Evolutionary conservation across 148 eudicot species (phyloP).

Genomic region (Bassia scoparia): DNA sequence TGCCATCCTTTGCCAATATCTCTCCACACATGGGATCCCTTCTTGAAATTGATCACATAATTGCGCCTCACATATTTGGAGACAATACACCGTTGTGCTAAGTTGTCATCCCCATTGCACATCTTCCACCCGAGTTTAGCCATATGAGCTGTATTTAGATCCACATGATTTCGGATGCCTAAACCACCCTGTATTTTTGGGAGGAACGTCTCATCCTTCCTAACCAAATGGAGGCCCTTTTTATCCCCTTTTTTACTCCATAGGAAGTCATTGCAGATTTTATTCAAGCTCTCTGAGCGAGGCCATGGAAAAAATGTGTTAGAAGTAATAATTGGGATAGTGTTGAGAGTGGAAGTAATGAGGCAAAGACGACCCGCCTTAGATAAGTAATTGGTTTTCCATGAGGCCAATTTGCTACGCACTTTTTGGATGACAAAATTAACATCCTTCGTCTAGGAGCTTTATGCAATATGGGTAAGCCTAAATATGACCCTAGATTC

Average conservation of each 20-base stretch:
- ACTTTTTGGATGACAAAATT: too few relatives aligned
- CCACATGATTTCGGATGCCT: not conserved
- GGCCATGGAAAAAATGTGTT: not conserved
- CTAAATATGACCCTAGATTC: not conserved
- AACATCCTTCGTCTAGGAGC: not conserved
- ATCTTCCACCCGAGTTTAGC: not conserved
- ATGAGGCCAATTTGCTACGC: not conserved
- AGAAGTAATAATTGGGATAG: not conserved
- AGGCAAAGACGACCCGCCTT: not conserved
- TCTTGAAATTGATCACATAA: not conserved
- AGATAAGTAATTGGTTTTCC: not conserved
- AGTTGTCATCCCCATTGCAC: not conserved
- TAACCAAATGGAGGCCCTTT: too few relatives aligned
- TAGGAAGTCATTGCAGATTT: not conserved
- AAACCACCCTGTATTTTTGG: not conserved
- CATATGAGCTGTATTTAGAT: too few relatives aligned
- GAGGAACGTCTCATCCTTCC: not conserved
- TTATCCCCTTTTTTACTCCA: not conserved
- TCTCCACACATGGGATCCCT: not conserved
- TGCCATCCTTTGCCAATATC: not conserved
- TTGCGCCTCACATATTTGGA: not conserved
- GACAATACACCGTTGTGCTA: not conserved
- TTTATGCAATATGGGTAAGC: not conserved
- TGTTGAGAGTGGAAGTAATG: not conserved
- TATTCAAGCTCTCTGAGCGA: not conserved